Conservation (phyloP, 2,329 filamentous ascomycete genomes). For the Botrytis porri region DNA sequence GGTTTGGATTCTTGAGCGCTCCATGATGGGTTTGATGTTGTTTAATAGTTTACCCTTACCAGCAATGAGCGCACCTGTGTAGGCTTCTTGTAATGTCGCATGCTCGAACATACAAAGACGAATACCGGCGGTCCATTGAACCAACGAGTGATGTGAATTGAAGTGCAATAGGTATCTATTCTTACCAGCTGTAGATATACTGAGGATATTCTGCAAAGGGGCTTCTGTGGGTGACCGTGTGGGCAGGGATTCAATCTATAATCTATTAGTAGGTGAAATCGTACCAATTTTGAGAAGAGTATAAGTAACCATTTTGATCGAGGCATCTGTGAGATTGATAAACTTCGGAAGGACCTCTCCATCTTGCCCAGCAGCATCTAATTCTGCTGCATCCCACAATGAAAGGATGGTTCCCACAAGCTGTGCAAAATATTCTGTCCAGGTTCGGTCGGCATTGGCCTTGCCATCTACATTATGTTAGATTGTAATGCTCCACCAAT, state of each 20-base stretch:
- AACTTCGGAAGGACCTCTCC: constrained; percentile 87
- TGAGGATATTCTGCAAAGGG: constrained; percentile 89
- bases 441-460: constrained; percentile 80
- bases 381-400: constrained; percentile 88
- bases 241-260: constrained; percentile 81
- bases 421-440: constrained; percentile 97
- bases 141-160: constrained; percentile 86
- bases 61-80: constrained; percentile 91
- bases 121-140: constrained; percentile 95
- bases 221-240: constrained; percentile 75
- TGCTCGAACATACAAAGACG: constrained; percentile 93
- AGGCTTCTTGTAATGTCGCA: constrained; percentile 88
- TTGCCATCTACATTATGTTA: constrained; percentile 66
- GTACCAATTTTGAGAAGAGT: constrained; percentile 25
- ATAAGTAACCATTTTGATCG: constrained; percentile 83
- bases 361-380: constrained; percentile 82
- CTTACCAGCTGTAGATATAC: constrained; percentile 89
- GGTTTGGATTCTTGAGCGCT: constrained; percentile 69
- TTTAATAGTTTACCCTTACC: constrained; percentile 88
- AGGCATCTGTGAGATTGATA: constrained; percentile 95
- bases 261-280: constrained; percentile 30
- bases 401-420: constrained; percentile 93
- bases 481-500: constrained; percentile 21
- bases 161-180: constrained; percentile 97
- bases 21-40: constrained; percentile 87